Evolutionary conservation across 805 yeast species (phyloP), one percentile per base, ranked within the genome.

Genomic region (Candida parachauliodes): DNA sequence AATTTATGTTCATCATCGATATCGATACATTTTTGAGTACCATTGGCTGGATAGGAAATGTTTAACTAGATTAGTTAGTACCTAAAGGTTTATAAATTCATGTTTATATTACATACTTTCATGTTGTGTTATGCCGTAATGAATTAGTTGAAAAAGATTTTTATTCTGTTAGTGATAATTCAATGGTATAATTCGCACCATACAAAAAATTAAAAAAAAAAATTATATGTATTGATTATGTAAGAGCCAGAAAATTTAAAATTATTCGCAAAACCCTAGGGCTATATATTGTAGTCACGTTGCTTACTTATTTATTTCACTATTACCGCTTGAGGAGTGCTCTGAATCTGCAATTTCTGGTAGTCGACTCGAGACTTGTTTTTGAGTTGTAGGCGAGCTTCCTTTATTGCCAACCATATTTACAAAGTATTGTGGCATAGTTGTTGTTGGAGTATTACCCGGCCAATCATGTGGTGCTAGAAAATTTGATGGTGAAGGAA

Each of bases 1-100:
- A 91, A 80, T 71, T 93, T 89, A 83, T 89, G 98, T 76, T 93
- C 98, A 70, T 93, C 99, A 68, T 93, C 99, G 64, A 93, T 87
- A 56, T 93, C 98, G 72, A 91, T 77, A 75, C 86, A 74, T 81
- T 93, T 93, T 77, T 93, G 97, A 64, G 98, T 84, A 83, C 98
- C 98, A 87, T 93, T 94, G 74, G 96, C 91, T 79, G 99, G 99
- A 83, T 85, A 93, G 70, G 99, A 86, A 77, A 93, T 91, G 84
- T 93, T 93, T 76, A 93, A 89, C 97, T 89, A 54, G 17, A 5
- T 8, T 4, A 10, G 34, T 31, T 31, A 23, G 28, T 31, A 23
- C 12, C 16, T 27, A 7, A 16, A 7, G 9, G 9, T 27, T 9
- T 27, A 27, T 27, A 9, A 20, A 9, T 20, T 7, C 9, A 20